phyloP scores from a whole-genome alignment of 2,329 filamentous ascomycete species.

The Coleophoma crateriformis region DNA sequence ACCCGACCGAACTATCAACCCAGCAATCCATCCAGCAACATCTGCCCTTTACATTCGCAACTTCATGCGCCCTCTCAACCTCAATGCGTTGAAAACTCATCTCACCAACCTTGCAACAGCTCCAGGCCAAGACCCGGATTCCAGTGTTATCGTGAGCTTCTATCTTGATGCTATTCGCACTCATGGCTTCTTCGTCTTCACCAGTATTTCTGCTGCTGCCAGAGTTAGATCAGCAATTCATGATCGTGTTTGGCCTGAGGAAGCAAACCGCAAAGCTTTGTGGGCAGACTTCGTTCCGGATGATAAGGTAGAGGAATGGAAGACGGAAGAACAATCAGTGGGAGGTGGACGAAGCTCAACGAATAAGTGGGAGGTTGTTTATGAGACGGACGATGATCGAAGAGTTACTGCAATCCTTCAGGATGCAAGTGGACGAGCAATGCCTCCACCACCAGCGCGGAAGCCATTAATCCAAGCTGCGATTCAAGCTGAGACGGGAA shows the following conservation, averaged over 20 bases:
- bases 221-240: slow-evolving; percentile 74
- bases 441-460: slow-evolving; percentile 8
- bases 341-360: slow-evolving; percentile 34
- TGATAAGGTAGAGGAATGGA: slow-evolving; percentile 68
- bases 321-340: slow-evolving; percentile 56
- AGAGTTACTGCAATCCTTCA: slow-evolving; percentile 50
- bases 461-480: slow-evolving; percentile 19
- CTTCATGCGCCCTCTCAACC: slow-evolving; percentile 80
- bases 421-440: slow-evolving; percentile 32
- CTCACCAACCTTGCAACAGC: slow-evolving; percentile 64
- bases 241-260: slow-evolving; percentile 77
- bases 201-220: slow-evolving; percentile 62
- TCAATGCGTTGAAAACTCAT: slow-evolving; percentile 60
- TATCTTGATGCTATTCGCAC: slow-evolving; percentile 83
- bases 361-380: slow-evolving; percentile 67
- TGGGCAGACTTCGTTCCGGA: slow-evolving; percentile 88
- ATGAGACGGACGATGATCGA: slow-evolving; percentile 52
- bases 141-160: slow-evolving; percentile 58
- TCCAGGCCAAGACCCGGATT: slow-evolving; percentile 41
- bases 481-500: background rate
- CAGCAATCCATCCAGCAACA: slow-evolving; percentile 67
- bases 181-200: slow-evolving; percentile 77
- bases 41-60: slow-evolving; percentile 82
- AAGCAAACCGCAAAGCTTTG: slow-evolving; percentile 75
- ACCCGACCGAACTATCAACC: slow-evolving; percentile 32